A percentile compares a stretch with the other conserved stretches of the same genome.
Evolutionary conservation across 805 yeast genomes (phyloP).

Genomic region (Kodamaea jinghongensis): DNA sequence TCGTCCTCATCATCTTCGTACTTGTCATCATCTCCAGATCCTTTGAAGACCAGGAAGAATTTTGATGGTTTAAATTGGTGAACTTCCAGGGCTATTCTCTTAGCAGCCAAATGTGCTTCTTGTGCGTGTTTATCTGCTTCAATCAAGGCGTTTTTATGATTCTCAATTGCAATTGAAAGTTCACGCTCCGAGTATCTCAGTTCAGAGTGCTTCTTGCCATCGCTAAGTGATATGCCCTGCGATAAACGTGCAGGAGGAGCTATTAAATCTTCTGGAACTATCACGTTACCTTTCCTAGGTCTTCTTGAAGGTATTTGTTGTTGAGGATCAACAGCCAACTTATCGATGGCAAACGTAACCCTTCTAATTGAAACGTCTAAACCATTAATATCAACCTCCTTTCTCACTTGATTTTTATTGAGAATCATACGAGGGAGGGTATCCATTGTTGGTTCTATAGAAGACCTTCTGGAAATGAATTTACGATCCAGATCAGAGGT

Average conservation of each 20-base stretch:
- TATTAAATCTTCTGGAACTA: slow-evolving; percentile 60
- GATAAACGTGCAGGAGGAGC: slow-evolving; percentile 64
- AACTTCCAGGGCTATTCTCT: slow-evolving; percentile 67
- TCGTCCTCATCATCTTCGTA: slow-evolving; percentile 10
- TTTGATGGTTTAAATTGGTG: slow-evolving; percentile 28
- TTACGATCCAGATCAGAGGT: no score
- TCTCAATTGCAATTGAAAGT: slow-evolving; percentile 55
- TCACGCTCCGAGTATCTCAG: slow-evolving; percentile 44
- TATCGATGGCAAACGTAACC: slow-evolving; percentile 76
- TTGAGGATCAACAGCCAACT: slow-evolving; percentile 61
- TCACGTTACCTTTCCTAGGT: slow-evolving; percentile 53
- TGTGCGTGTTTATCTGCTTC: slow-evolving; percentile 72
- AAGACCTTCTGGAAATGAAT: slow-evolving; percentile 13
- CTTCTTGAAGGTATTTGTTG: slow-evolving; percentile 60
- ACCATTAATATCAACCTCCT: slow-evolving; percentile 22
- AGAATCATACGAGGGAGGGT: slow-evolving; percentile 29
- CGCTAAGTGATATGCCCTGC: slow-evolving; percentile 59
- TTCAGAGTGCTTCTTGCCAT: slow-evolving; percentile 23
- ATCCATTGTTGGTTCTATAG: slow-evolving; percentile 3
- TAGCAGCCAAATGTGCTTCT: slow-evolving; percentile 73
- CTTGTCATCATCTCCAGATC: slow-evolving; percentile 8
- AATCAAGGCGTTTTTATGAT: slow-evolving; percentile 49
- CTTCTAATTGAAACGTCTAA: slow-evolving; percentile 25
- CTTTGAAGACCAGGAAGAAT: slow-evolving; percentile 19
- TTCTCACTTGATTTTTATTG: slow-evolving; percentile 45